Evolutionary conservation across 345 rosid species (phyloP), one percentile per base, ranked within the genome.

Genomic region (Boechera stricta): DNA sequence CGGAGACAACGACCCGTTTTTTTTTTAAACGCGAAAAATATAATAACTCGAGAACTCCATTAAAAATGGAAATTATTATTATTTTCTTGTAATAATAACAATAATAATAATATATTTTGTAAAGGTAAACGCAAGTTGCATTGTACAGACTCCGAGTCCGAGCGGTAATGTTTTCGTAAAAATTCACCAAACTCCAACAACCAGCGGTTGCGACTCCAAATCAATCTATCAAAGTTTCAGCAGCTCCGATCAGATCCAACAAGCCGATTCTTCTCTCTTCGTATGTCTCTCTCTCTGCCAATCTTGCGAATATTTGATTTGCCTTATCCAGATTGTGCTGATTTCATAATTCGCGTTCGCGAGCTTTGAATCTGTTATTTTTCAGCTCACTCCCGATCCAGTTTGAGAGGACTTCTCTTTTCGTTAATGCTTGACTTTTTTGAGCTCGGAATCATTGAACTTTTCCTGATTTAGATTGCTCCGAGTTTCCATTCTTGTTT

Each of bases 121-220:
- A 15, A 6, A 76, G 67, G 75, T 69, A 57, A 56, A 72, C 67
- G 72, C 77, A 65, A 72, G 36, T 48, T 64, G 76, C 77, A 71
- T 65, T 77, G 72, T 21, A 54, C n/a, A 13, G 48, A 69, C 5
- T 49, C 79, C 21, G 24, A 47, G 45, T 58, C 73, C 10, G 26
- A 38, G 47, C 32, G 42, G 71, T 51, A 72, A 72, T 48, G 77
- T 66, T 65, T 64, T 49, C 77, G 53, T 67, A 44, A 78, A 60
- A 26, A 33, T 6, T 72, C 69, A 78, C 42, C 77, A 78, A 78
- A 56, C 62, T 28, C 45, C 68, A 71, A 69, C 80, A 70, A 77
- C 64, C 71, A 24, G 7, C 58, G 56, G 58, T 53, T 63, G 58
- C 57, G 74, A 73, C 58, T 71, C 60, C 7, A 45, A 64, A 47